Evolutionary conservation across 2,329 filamentous ascomycete species (phyloP), one percentile per base, ranked within the genome.

Genomic region (Penicillium sp.): DNA sequence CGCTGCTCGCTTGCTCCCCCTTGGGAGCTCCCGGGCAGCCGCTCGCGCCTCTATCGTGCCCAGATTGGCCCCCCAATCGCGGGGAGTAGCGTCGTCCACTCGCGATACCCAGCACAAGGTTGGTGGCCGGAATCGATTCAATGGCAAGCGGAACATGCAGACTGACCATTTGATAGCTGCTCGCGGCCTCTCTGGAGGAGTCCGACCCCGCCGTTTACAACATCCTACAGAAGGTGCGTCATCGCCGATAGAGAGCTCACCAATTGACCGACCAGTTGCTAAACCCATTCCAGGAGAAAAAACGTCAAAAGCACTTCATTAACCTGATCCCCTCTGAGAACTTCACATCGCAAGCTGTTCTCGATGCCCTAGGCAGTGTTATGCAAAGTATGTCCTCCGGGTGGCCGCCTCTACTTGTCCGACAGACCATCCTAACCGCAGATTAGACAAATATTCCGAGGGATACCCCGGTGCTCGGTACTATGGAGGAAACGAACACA

Each of bases 291-390:
- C 68, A 96, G 91, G 94, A 99, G 82, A 97, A 97, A 85, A 85
- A 84, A 67, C 86, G 94, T 67, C 94, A 99, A 78, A 96, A 96
- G 78, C 92, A 97, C 77, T 99, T 97, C 72, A 96, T 99, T 80
- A 97, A 97, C 77, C 83, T 96, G 57, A 96, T 96, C 66, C 92
- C 92, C 21, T 96, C 92, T 7, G 92, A 96, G 79, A 96, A 96
- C 80, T 96, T 96, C 72, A 96, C 92, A 27, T 96, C 92, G 8
- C 90, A 95, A 76, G 91, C 92, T 31, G 92, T 96, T 21, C 84
- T 96, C 56, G 92, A 96, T 82, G 91, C 92, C 35, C 82, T 96
- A 60, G 92, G 92, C 65, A 96, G 91, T 81, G 89, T 93, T 54
- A 96, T 96, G 92, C 92, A 96, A 77, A 96, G 90, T 93, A 63